These are phyloP conservation scores for Yarrowia sp. DNA, from an alignment of 805 yeast species.

Conservation along the genomic window DNA sequence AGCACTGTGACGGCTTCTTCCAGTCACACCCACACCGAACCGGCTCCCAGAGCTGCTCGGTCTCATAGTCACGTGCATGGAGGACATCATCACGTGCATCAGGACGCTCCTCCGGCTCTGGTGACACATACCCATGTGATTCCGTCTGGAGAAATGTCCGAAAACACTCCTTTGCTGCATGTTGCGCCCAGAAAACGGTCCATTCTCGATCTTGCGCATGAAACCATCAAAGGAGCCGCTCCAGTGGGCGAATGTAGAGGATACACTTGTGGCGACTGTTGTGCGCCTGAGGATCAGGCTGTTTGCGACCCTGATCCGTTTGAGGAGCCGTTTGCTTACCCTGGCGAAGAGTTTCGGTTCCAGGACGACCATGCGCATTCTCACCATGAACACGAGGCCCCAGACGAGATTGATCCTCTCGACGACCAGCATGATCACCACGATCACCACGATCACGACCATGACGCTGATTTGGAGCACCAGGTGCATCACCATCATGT, in stretches of 20 bases:
- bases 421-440: constrained; percentile 25
- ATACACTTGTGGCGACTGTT: constrained; percentile 21
- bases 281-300: constrained; percentile 5
- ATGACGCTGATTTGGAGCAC: constrained; percentile 39
- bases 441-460: constrained; percentile 27
- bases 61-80: background rate
- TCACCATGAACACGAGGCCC: background rate
- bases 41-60: background rate
- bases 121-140: constrained; percentile 1
- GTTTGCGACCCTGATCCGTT: constrained; percentile 27
- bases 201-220: constrained; percentile 7
- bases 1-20: background rate
- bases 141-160: background rate
- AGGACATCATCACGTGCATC: background rate
- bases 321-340: constrained; percentile 26
- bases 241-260: constrained; percentile 19
- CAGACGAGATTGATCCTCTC: constrained; percentile 20
- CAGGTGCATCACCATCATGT: constrained; percentile 69
- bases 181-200: constrained; percentile 8
- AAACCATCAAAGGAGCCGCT: constrained; percentile 17
- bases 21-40: background rate
- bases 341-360: constrained; percentile 25
- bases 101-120: background rate
- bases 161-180: background rate
- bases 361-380: constrained; percentile 29